Base-by-base conservation (phyloP, 768 basidiomycete species). In the Crucibulum laeve region DNA sequence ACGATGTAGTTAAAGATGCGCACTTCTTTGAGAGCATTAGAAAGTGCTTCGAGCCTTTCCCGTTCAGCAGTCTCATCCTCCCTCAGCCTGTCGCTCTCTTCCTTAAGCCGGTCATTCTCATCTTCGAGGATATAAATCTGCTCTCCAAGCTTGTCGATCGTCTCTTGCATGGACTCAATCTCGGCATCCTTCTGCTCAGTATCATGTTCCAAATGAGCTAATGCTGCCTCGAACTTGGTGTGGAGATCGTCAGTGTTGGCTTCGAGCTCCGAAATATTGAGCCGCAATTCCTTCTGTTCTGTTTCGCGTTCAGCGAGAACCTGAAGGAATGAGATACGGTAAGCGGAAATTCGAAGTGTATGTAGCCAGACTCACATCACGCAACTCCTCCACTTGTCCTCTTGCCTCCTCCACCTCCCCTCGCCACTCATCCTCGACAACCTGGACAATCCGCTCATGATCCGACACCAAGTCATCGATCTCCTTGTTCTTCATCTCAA, bases 371-470 rank as follows among this genome's bases (percentile, higher is more conserved):
- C 74, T 45, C 56, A 88, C 86, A 60, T 87, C 87, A 19, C 76
- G 74, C 13, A 89, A 70, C 59, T 94, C 89, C 44, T 91, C n/a
- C n/a, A n/a, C n/a, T n/a, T n/a, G n/a, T n/a, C 89, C 0, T 84
- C 79, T 53, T 90, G 89, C 2, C 71, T 76, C 46, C 84, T 73
- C 1, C 82, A 81, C 50, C 91, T 89, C 49, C 93, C 82, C 57
- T 95, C 93, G 2, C 86, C 87, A 43, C 84, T n/a, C n/a, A n/a
- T n/a, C 69, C 91, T 91, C 95, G 53, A 90, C 88, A 33, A 82
- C 78, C 54, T 91, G 87, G 5, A 91, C 83, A 2, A 76, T 30
- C n/a, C n/a, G n/a, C n/a, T 82, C 73, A 56, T 90, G 86, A 55
- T 91, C 86, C 4, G 65, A 67, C 4, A 91, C 73, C 35, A 95